Evolutionary conservation across 345 rosid species (phyloP).

Genomic region (Microthlaspi erraticum): DNA sequence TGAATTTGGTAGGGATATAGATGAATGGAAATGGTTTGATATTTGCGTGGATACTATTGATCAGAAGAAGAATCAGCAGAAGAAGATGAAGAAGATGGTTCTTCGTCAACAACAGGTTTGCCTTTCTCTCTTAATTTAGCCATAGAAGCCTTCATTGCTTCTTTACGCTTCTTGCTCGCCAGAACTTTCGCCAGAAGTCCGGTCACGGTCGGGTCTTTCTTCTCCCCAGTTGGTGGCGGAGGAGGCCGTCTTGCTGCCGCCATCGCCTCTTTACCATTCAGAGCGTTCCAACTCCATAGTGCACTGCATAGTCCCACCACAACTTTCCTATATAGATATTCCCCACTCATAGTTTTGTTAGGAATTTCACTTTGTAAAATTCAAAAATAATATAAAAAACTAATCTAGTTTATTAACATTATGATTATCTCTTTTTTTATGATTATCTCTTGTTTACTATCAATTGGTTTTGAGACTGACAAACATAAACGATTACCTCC

Average conservation of each 20-base stretch:
- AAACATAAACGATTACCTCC: slow-evolving; percentile 48
- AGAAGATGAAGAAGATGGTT: slow-evolving; percentile 31
- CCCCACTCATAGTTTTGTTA: background rate
- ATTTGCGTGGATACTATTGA: slow-evolving; percentile 23
- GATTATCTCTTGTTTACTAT: too few species aligned
- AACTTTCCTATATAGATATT: slow-evolving; percentile 20
- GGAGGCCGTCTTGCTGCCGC: slow-evolving; percentile 75
- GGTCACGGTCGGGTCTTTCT: slow-evolving; percentile 73
- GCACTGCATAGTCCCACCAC: slow-evolving; percentile 52
- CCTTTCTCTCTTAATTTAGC: slow-evolving; percentile 77
- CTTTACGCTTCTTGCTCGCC: slow-evolving; percentile 84
- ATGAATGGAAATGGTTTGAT: slow-evolving; percentile 14
- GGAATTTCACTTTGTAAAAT: background rate
- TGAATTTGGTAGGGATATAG: slow-evolving; percentile 17
- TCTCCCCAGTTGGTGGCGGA: slow-evolving; percentile 63
- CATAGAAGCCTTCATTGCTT: slow-evolving; percentile 53
- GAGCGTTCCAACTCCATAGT: slow-evolving; percentile 51
- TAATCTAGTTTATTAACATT: background rate
- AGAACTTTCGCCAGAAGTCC: slow-evolving; percentile 80
- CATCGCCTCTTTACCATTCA: slow-evolving; percentile 46
- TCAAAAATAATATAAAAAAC: background rate
- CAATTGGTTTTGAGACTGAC: background rate
- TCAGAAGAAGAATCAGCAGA: slow-evolving; percentile 27
- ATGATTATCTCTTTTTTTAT: too few species aligned
- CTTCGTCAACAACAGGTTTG: slow-evolving; percentile 45